phyloP scores from a whole-genome alignment of 2,329 filamentous ascomycete species.

The Botrytis cinerea region DNA sequence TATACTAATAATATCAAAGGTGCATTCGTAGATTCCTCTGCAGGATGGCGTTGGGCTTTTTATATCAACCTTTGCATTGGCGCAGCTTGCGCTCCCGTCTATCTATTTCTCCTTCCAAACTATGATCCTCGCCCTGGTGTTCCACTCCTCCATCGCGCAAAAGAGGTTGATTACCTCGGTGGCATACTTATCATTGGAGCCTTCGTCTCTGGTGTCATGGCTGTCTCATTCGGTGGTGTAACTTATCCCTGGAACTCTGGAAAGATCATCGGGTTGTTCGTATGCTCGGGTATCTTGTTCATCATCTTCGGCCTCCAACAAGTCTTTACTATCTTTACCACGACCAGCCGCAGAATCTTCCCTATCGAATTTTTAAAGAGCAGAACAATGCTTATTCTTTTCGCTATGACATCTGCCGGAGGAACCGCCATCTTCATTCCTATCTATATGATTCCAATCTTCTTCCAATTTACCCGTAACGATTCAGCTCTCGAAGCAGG shows the following conservation, averaged over 20 bases:
- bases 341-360: conserved; percentile 35
- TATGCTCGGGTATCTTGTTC: conserved; percentile 48
- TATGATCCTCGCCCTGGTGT: conserved; percentile 41
- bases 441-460: conserved; percentile 49
- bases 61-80: conserved; percentile 12
- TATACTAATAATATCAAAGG: not conserved
- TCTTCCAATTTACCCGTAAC: conserved; percentile 53
- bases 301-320: conserved; percentile 33
- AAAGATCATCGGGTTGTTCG: conserved; percentile 42
- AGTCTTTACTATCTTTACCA: conserved; percentile 39
- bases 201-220: conserved; percentile 42
- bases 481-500: conserved; percentile 50
- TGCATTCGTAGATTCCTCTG: not conserved
- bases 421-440: conserved; percentile 46
- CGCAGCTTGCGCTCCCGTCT: conserved; percentile 39
- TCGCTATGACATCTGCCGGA: conserved; percentile 41
- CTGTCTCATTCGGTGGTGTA: conserved; percentile 42
- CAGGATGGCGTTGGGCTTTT: conserved; percentile 18
- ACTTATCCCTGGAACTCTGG: conserved; percentile 39
- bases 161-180: conserved; percentile 38
- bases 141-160: conserved; percentile 30
- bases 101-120: conserved; percentile 49
- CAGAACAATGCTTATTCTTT: conserved; percentile 43
- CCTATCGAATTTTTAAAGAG: conserved; percentile 43
- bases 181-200: conserved; percentile 41